These are phyloP conservation scores for Aethionema arabicum DNA, from an alignment of 345 rosid species.

Conservation along the genomic window DNA sequence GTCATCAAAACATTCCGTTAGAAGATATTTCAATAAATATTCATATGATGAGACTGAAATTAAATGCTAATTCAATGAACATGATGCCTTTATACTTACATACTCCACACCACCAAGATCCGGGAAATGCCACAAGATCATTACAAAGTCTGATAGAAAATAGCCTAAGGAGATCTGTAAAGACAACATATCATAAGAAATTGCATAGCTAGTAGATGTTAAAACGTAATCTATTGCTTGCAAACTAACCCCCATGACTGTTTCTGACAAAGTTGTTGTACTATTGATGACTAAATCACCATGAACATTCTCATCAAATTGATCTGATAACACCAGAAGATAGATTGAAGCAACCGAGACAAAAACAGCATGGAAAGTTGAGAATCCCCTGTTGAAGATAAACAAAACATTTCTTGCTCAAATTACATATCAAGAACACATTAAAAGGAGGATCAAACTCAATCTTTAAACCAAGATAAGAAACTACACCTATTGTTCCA, in stretches of 20 bases:
- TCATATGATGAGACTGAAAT: background rate
- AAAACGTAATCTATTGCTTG: background rate
- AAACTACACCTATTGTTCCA: constrained; percentile 74
- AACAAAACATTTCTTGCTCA: constrained; percentile 5
- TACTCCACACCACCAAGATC: constrained; percentile 77
- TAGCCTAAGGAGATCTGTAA: constrained; percentile 75
- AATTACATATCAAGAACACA: background rate
- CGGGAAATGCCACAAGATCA: constrained; percentile 77
- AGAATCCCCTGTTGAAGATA: constrained; percentile 67
- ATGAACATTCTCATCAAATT: constrained; percentile 53
- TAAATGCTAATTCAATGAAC: background rate
- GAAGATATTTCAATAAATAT: background rate
- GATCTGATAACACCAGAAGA: constrained; percentile 56
- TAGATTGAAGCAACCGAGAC: constrained; percentile 63
- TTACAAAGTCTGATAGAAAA: constrained; percentile 69
- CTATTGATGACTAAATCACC: constrained; percentile 54
- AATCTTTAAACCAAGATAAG: background rate
- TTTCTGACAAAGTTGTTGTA: constrained; percentile 52
- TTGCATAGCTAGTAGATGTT: background rate
- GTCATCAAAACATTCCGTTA: background rate
- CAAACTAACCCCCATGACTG: constrained; percentile 63
- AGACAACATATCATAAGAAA: background rate
- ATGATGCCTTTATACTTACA: constrained; percentile 49
- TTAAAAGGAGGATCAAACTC: background rate
- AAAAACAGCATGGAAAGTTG: constrained; percentile 76